A percentile compares a stretch with the other conserved stretches of the same genome.
These are phyloP conservation scores for Dinochytrium kinnereticum DNA, from an alignment of 371 early-diverging fungal genomes.

Conservation along the genomic window DNA sequence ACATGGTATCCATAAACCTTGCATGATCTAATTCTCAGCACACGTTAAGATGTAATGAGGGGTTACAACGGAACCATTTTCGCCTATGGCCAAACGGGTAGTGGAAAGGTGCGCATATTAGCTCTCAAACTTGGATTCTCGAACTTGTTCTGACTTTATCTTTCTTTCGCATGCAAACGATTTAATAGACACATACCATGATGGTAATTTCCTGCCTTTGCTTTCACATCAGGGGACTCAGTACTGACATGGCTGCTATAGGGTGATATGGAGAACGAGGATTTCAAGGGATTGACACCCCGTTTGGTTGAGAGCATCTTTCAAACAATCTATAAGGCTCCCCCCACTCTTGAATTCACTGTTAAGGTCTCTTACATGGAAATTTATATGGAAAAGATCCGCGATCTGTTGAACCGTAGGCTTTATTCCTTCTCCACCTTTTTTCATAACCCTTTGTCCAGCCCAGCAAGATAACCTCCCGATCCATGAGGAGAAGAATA, in stretches of 20 bases:
- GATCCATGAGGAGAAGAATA: conserved; percentile 92
- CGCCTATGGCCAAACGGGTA: conserved; percentile 98
- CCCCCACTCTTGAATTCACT: conserved; percentile 87
- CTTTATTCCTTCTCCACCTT: background rate
- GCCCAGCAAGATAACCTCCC: conserved; percentile 88
- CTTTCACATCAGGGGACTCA: background rate
- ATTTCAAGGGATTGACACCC: conserved; percentile 91
- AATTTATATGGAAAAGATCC: conserved; percentile 99
- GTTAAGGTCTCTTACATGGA: conserved; percentile 98
- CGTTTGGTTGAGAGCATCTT: conserved; percentile 94
- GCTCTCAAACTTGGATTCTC: background rate
- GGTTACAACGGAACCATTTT: conserved; percentile 97
- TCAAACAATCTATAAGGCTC: conserved; percentile 80
- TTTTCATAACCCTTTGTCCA: conserved; percentile 40
- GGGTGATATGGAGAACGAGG: conserved; percentile 91
- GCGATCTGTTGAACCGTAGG: conserved; percentile 92
- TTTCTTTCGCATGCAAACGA: no score
- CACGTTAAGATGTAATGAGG: conserved; percentile 57
- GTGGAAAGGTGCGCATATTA: conserved; percentile 73
- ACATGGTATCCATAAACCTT: no score
- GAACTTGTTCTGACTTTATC: no score
- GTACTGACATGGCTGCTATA: conserved; percentile 15
- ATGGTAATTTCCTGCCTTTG: conserved; percentile 63
- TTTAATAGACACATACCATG: conserved; percentile 97
- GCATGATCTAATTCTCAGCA: no score